Evolutionary conservation across 768 basidiomycete species (phyloP), one percentile per base, ranked within the genome.

Genomic region (Mycena chlorophos): DNA sequence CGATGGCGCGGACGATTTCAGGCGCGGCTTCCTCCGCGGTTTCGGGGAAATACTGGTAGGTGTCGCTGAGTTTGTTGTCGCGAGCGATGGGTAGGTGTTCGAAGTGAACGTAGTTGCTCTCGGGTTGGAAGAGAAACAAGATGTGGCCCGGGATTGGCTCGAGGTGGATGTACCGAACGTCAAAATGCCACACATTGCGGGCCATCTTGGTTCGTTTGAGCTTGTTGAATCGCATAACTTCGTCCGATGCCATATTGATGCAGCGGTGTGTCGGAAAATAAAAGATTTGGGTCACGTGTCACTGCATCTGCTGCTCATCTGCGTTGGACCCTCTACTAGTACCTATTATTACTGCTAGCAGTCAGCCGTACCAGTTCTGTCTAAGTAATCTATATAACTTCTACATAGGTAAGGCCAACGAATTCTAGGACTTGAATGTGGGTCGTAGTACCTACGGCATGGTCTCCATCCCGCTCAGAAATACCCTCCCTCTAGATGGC

Each of bases 1-100:
- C 59, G 10, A 73, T 52, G 3, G 63, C 70, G 49, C 63, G 68
- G 23, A 64, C 66, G 10, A 73, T 47, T 48, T 66, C 67, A 10
- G 64, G 63, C 3, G 73, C 71, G 22, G 73, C 72, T 23, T 67
- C 66, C 14, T 57, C 47, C 2, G 63, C 62, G 3, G 65, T 63
- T 51, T 73, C 72, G 1, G 73, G 72, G 51, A 72, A 74, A 51
- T 66, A 74, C 8, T 43, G 10, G 40, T 12, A 43, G 8, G 40
- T 10, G 12, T 43, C 16, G 16, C 8, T 10, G 20, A 19, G 20
- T 34, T 17, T 17, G 40, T 8, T 8, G 8, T 43, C 8, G 14
- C 16, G 10, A n/a, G 8, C 40, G 20, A 10, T 19, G 8, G 16
- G 16, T 6, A 43, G 10, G 40, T 43, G 40, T 23, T 43, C 40